Conservation (phyloP, 2,329 filamentous ascomycete species). For the Aspergillus luchuensis region DNA sequence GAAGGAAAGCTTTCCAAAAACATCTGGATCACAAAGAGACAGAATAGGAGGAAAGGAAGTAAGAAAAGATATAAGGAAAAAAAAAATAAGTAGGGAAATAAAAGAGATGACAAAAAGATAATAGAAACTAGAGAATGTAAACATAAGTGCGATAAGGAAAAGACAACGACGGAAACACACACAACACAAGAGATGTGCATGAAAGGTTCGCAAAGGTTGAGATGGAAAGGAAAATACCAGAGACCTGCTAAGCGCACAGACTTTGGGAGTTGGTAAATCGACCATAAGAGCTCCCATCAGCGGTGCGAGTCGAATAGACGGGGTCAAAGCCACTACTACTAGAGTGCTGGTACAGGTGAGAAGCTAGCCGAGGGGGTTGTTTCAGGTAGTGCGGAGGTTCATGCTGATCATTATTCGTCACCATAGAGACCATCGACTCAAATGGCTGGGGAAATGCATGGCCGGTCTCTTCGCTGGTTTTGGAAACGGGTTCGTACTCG, state of each 20-base stretch:
- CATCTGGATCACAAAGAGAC: neutral
- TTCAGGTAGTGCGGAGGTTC: slow-evolving; percentile 31
- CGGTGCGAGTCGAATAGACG: slow-evolving; percentile 30
- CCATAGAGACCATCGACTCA: slow-evolving; percentile 34
- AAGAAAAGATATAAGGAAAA: slow-evolving; percentile 11
- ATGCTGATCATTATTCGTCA: slow-evolving; percentile 32
- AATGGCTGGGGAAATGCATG: slow-evolving; percentile 32
- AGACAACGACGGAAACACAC: neutral
- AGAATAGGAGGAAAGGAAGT: neutral
- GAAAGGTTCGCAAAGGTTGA: neutral
- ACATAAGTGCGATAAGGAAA: neutral
- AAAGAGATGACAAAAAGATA: slow-evolving; percentile 5
- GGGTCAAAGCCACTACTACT: slow-evolving; percentile 35
- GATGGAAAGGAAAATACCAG: slow-evolving; percentile 21
- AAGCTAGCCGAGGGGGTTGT: slow-evolving; percentile 24
- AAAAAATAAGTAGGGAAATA: slow-evolving; percentile 8
- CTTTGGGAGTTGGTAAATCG: slow-evolving; percentile 40
- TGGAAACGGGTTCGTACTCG: slow-evolving; percentile 29
- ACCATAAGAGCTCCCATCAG: slow-evolving; percentile 29
- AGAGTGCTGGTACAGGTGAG: slow-evolving; percentile 28
- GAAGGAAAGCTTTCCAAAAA: no score
- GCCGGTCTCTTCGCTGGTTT: slow-evolving; percentile 28
- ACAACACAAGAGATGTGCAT: neutral
- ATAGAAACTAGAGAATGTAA: neutral
- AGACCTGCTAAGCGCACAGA: slow-evolving; percentile 35